A percentile compares a stretch with the other conserved stretches of the same genome.
Evolutionary conservation across 2,329 filamentous ascomycete species (phyloP).

Genomic region (Fusarium annulatum): DNA sequence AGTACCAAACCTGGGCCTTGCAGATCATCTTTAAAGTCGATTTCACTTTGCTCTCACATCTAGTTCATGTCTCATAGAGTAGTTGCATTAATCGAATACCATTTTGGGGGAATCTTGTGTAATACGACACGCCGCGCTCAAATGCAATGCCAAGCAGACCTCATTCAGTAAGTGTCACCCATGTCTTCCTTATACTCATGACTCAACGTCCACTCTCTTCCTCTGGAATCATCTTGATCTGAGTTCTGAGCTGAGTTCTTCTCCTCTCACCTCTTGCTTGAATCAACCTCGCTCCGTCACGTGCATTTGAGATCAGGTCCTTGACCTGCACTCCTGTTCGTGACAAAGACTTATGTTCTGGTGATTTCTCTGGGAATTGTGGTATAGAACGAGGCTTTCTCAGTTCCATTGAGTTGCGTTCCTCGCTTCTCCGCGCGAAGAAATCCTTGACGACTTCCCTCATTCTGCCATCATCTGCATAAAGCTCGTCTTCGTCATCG

Average conservation of each 20-base stretch:
- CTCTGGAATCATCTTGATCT: conserved; percentile 52
- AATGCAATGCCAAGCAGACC: conserved; percentile 23
- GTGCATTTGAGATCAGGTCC: conserved; percentile 41
- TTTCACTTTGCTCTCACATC: neutral
- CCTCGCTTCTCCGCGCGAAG: conserved; percentile 38
- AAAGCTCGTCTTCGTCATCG: conserved; percentile 45
- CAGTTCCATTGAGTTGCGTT: conserved; percentile 32
- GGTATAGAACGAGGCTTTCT: conserved; percentile 18
- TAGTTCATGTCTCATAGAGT: neutral
- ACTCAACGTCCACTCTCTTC: conserved; percentile 23
- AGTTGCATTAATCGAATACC: neutral
- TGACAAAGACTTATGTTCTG: conserved; percentile 20
- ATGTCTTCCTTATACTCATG: neutral
- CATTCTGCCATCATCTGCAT: conserved; percentile 34
- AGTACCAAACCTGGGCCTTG: neutral
- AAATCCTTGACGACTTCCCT: conserved; percentile 39
- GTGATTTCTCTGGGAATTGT: conserved; percentile 7
- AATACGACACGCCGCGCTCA: conserved; percentile 33
- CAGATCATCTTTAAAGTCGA: neutral
- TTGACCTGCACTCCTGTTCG: conserved; percentile 43
- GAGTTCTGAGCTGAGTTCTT: conserved; percentile 51
- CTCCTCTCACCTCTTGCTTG: conserved; percentile 48
- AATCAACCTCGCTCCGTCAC: conserved; percentile 36
- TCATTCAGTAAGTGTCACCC: neutral
- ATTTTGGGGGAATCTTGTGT: conserved; percentile 26